Evolutionary conservation across 495 filamentous ascomycete genomes (phyloP).

Genomic region (Penicillium lividum): DNA sequence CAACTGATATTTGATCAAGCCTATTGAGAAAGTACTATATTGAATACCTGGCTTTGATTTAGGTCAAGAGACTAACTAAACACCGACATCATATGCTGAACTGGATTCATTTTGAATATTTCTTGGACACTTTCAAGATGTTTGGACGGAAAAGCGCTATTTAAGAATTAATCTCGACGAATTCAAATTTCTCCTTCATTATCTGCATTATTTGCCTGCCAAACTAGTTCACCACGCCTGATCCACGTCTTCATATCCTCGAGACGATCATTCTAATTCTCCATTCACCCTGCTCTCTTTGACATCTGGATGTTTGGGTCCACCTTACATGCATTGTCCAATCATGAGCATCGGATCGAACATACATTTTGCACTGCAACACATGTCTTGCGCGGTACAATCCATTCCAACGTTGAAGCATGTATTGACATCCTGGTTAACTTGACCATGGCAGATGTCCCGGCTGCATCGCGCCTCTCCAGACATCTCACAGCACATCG

Average conservation of each 20-base stretch:
- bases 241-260: neutral
- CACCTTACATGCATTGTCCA: neutral
- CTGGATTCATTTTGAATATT: too few species aligned
- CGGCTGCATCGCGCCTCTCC: neutral
- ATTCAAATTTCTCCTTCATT: neutral
- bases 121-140: too few species aligned
- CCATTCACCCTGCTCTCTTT: neutral
- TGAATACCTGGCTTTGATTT: too few species aligned
- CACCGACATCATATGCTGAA: too few species aligned
- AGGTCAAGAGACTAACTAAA: too few species aligned
- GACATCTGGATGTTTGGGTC: too few species aligned
- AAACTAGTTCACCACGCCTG: neutral
- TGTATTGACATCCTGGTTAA: neutral
- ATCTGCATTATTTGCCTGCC: neutral
- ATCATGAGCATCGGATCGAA: neutral
- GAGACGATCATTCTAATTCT: neutral
- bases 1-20: too few species aligned
- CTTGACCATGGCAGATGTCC: neutral
- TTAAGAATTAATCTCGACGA: neutral
- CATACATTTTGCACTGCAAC: neutral
- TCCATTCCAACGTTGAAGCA: neutral
- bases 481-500: neutral
- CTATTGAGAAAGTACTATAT: too few species aligned
- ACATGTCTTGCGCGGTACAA: neutral
- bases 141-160: too few species aligned